phyloP scores from a whole-genome alignment of 2,329 filamentous ascomycete genomes.

The Hyphodiscus sp. region DNA sequence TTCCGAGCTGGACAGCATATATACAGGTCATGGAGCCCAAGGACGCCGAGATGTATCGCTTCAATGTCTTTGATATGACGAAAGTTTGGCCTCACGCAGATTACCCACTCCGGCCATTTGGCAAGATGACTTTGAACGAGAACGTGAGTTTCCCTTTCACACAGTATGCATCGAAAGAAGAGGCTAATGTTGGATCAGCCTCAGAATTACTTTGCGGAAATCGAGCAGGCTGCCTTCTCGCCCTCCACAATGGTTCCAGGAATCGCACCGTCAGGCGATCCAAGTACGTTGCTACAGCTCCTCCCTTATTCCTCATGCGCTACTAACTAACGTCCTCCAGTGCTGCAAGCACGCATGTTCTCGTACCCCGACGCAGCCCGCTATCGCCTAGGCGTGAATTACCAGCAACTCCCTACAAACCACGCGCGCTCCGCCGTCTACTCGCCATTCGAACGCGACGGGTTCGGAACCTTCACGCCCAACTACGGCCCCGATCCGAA shows the following conservation, averaged over 20 bases:
- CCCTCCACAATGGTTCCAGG: slow-evolving; percentile 60
- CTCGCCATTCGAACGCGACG: slow-evolving; percentile 36
- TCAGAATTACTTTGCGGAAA: slow-evolving; percentile 62
- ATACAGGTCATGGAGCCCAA: slow-evolving; percentile 48
- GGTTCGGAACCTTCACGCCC: slow-evolving; percentile 30
- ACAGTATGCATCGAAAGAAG: background rate
- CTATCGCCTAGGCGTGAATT: slow-evolving; percentile 53
- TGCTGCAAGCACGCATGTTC: slow-evolving; percentile 49
- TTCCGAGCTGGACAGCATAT: slow-evolving; percentile 44
- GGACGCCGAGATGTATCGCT: slow-evolving; percentile 40
- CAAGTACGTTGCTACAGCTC: slow-evolving; percentile 29
- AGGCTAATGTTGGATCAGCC: slow-evolving; percentile 22
- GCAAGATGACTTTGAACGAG: slow-evolving; percentile 43
- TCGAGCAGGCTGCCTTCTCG: slow-evolving; percentile 62
- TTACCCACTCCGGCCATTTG: slow-evolving; percentile 42
- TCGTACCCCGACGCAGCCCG: slow-evolving; percentile 49
- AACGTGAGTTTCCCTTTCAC: slow-evolving; percentile 32
- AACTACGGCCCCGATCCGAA: slow-evolving; percentile 42
- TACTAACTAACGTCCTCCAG: slow-evolving; percentile 4
- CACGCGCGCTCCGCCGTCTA: slow-evolving; percentile 14
- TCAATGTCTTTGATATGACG: slow-evolving; percentile 51
- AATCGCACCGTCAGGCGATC: slow-evolving; percentile 55
- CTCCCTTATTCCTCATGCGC: slow-evolving; percentile 21
- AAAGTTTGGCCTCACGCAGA: slow-evolving; percentile 47
- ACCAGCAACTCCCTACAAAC: slow-evolving; percentile 36